Evolutionary conservation across 305 asterid species (phyloP).

Genomic region (Fraxinus latifolia): DNA sequence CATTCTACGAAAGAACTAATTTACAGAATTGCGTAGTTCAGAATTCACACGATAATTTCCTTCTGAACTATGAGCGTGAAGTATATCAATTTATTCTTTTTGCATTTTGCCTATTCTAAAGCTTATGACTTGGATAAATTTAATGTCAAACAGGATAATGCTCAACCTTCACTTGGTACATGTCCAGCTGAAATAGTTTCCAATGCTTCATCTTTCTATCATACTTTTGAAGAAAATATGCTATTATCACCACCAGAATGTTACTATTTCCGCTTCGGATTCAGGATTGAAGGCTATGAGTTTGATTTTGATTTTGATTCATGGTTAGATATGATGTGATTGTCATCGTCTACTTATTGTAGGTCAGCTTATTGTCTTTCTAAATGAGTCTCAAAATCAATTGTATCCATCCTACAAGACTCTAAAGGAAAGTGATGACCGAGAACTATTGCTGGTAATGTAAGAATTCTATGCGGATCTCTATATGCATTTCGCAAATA

Average conservation of each 20-base stretch:
- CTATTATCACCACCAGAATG: not conserved
- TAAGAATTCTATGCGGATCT: not conserved
- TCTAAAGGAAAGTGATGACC: not conserved
- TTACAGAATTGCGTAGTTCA: not conserved
- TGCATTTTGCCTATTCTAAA: no score
- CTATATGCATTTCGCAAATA: not conserved
- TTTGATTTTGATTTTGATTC: constrained; percentile 87
- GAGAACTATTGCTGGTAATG: not conserved
- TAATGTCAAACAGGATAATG: not conserved
- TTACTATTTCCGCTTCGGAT: not conserved
- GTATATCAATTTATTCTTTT: no score
- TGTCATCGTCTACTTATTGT: not conserved
- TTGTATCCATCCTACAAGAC: not conserved
- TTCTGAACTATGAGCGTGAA: constrained; percentile 2
- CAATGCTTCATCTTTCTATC: not conserved
- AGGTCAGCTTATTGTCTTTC: not conserved
- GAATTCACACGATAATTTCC: not conserved
- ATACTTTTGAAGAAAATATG: not conserved
- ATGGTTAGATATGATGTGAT: constrained; percentile 73
- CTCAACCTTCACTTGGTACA: not conserved
- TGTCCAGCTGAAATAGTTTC: not conserved
- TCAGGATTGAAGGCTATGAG: not conserved
- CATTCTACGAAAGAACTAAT: not conserved
- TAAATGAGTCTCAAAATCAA: not conserved
- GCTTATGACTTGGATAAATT: not conserved